Conservation (phyloP, 345 rosid genomes). For the Cochlearia excelsa region DNA sequence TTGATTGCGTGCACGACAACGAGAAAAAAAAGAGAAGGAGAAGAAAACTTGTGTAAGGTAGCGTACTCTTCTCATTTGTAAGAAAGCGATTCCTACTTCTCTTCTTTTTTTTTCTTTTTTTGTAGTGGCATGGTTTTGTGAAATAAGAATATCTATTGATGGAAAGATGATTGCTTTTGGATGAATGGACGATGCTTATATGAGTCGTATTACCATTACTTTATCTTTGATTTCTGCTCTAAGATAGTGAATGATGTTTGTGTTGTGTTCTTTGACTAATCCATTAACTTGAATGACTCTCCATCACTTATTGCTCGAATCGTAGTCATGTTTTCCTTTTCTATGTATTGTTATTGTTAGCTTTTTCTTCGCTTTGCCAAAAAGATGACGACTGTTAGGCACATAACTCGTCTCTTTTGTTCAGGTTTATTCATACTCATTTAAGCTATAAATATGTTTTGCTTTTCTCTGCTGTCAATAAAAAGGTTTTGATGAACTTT, state of each 20-base stretch:
- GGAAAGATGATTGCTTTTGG: constrained; percentile 19
- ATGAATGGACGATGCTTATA: constrained; percentile 17
- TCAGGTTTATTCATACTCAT: constrained; percentile 16
- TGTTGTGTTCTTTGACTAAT: constrained; percentile 38
- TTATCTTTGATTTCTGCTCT: neutral
- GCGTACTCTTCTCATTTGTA: constrained; percentile 11
- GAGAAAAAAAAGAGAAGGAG: neutral
- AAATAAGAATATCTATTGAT: constrained; percentile 2
- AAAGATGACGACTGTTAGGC: constrained; percentile 19
- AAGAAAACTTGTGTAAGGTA: constrained; percentile 10
- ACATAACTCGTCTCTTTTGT: constrained; percentile 3
- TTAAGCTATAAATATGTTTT: constrained; percentile 2
- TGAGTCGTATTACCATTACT: constrained; percentile 13
- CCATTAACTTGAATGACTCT: constrained; percentile 29
- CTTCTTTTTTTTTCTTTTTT: constrained; percentile 1
- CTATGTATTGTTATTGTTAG: constrained; percentile 28
- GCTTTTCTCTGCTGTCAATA: constrained; percentile 1
- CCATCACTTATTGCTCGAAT: constrained; percentile 20
- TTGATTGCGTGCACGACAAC: constrained; percentile 22
- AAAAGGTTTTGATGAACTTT: constrained; percentile 19
- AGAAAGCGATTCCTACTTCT: constrained; percentile 18
- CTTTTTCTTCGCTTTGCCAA: constrained; percentile 29
- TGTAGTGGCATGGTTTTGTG: constrained; percentile 3
- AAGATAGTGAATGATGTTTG: constrained; percentile 14
- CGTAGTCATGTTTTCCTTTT: constrained; percentile 22